Evolutionary conservation across 2,329 filamentous ascomycete species (phyloP).

Genomic region (Pseudogymnoascus sp.): DNA sequence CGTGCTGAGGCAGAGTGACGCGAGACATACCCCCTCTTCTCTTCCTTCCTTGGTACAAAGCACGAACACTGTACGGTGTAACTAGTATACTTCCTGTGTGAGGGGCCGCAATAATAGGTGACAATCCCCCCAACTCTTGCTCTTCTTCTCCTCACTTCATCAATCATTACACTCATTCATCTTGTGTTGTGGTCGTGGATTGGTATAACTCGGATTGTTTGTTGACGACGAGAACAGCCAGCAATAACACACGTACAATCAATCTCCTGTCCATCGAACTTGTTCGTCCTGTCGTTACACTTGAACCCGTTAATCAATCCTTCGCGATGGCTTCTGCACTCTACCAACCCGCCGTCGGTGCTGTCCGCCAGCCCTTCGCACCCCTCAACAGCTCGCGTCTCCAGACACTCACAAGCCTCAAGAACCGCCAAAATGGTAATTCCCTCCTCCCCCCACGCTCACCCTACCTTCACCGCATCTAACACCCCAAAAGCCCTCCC

Average conservation of each 20-base stretch:
- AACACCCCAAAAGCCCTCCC: slow-evolving; percentile 20
- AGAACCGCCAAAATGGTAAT: slow-evolving; percentile 71
- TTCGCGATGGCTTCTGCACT: background rate
- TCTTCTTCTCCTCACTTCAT: background rate
- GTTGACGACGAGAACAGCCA: background rate
- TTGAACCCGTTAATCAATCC: background rate
- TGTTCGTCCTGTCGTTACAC: slow-evolving; percentile 7
- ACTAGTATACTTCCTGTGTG: background rate
- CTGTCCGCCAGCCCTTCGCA: slow-evolving; percentile 64
- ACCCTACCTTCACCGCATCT: background rate
- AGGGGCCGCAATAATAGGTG: slow-evolving; percentile 8
- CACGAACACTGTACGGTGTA: background rate
- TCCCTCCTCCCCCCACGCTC: slow-evolving; percentile 13
- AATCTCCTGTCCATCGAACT: background rate
- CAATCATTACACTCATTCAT: slow-evolving; percentile 1
- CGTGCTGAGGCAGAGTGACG: background rate
- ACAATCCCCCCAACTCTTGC: background rate
- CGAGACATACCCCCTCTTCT: background rate
- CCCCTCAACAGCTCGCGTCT: slow-evolving; percentile 64
- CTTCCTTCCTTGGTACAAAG: background rate
- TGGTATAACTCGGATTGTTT: slow-evolving; percentile 1
- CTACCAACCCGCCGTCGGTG: slow-evolving; percentile 11
- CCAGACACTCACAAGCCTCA: slow-evolving; percentile 65
- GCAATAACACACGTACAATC: background rate
- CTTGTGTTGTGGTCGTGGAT: slow-evolving; percentile 5